These are phyloP conservation scores for Penicillium malachiteum DNA, from an alignment of 495 filamentous ascomycete genomes.

Conservation along the genomic window DNA sequence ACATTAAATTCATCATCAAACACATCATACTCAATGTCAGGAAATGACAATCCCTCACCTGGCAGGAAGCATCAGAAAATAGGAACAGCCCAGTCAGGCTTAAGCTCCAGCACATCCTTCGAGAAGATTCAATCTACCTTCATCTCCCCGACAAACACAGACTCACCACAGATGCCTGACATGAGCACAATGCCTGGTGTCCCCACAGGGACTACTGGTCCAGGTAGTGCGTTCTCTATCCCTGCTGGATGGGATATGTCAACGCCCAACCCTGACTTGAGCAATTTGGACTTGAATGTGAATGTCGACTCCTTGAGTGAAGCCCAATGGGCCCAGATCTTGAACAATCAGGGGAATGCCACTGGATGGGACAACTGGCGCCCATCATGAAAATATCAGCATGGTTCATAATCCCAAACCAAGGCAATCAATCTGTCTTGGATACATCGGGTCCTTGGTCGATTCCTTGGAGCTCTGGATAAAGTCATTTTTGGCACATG, in stretches of 20 bases:
- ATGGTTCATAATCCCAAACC: background rate
- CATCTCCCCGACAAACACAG: slow-evolving; percentile 14
- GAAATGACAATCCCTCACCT: slow-evolving; percentile 22
- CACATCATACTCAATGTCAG: slow-evolving; percentile 31
- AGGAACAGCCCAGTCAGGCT: slow-evolving; percentile 4
- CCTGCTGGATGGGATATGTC: slow-evolving; percentile 29
- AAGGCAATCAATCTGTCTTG: background rate
- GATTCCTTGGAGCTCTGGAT: too few species aligned
- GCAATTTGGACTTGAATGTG: slow-evolving; percentile 20
- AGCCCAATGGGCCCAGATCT: slow-evolving; percentile 39
- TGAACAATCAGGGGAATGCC: slow-evolving; percentile 15
- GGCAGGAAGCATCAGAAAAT: slow-evolving; percentile 21
- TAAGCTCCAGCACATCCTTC: slow-evolving; percentile 13
- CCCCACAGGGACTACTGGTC: slow-evolving; percentile 8
- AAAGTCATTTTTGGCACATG: too few species aligned
- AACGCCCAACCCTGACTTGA: slow-evolving; percentile 11
- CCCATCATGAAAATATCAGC: slow-evolving; percentile 10
- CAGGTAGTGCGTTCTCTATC: slow-evolving; percentile 14
- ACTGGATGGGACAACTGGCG: slow-evolving; percentile 33
- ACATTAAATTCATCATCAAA: slow-evolving; percentile 39
- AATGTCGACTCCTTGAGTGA: slow-evolving; percentile 30
- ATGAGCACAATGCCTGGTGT: slow-evolving; percentile 14
- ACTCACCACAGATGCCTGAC: slow-evolving; percentile 11
- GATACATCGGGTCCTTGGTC: background rate
- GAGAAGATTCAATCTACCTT: slow-evolving; percentile 17